Conservation (phyloP, 352 stramenopile genomes). For the Phytophthora macrochlamydospora region DNA sequence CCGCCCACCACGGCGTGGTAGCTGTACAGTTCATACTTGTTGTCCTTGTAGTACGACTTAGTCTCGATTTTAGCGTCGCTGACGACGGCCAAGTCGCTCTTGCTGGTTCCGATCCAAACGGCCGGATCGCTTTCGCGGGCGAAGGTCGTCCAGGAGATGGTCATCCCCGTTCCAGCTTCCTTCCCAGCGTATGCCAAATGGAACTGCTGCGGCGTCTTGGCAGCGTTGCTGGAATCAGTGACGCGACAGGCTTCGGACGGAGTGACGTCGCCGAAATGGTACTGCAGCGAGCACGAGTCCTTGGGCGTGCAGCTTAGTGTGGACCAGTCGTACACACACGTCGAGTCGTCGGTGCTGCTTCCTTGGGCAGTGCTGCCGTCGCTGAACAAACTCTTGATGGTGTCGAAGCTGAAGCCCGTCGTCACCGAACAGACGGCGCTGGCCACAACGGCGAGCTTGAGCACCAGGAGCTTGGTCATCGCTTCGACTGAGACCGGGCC, state of each 20-base stretch:
- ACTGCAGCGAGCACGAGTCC: constrained; percentile 35
- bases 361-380: neutral
- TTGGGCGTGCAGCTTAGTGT: constrained; percentile 32
- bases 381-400: neutral
- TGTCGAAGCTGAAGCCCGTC: too few relatives aligned
- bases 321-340: constrained; percentile 34
- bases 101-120: constrained; percentile 39
- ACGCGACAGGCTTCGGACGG: constrained; percentile 46
- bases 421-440: too few relatives aligned
- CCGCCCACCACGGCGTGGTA: constrained; percentile 46
- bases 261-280: constrained; percentile 43
- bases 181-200: constrained; percentile 49
- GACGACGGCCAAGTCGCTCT: constrained; percentile 13
- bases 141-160: constrained; percentile 50
- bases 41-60: constrained; percentile 42
- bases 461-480: too few relatives aligned
- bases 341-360: constrained; percentile 29
- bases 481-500: too few relatives aligned
- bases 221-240: constrained; percentile 24
- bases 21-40: constrained; percentile 47
- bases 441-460: too few relatives aligned
- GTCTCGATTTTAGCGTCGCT: constrained; percentile 14
- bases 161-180: constrained; percentile 42
- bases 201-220: constrained; percentile 46
- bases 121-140: constrained; percentile 23